Evolutionary conservation across 129 eudicot species (phyloP), one percentile per base, ranked within the genome.

Genomic region (Tanacetum coccineum): DNA sequence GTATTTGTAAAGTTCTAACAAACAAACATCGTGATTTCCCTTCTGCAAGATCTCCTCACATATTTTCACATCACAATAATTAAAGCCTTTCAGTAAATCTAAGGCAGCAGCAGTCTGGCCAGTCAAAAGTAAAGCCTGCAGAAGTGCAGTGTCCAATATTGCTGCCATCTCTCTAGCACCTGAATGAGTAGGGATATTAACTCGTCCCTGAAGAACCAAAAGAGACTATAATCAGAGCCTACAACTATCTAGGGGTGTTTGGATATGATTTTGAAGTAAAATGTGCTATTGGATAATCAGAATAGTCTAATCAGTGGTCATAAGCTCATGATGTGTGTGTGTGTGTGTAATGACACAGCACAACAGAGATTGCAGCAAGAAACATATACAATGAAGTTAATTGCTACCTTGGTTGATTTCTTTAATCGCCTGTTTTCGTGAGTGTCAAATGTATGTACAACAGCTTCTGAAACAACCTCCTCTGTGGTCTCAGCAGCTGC

Each of bases 401-500:
- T 22, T 50, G 15, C 74, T 85, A 89, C 99, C 95, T 89, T 94
- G 75, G 46, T 65, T 40, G 85, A 76, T 80, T 81, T 86, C 78
- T 86, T 89, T 11, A 78, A 49, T 17, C 88, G 82, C 57, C 70
- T 74, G 32, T 67, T 75, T 52, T 78, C 87, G 67, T 74, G 81
- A 74, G 87, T 66, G 32, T 57, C 78, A 71, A 81, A 80, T 44
- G 80, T 76, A 68, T 79, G 81, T 63, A 96, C 91, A 22, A 89
- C 89, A 56, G 95, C 99, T 81, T 94, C 94, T 64, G 81, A 84
- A 84, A 94, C 93, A 52, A 83, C 97, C 82, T 94, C 94, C 73
- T 89, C 97, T 45, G 99, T 89, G 68, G 90, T 90, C 82, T 94
- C 99, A 2, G 99, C 88, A 67, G 99, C 85, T 52, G 99, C 99